phyloP scores from a whole-genome alignment of 176 grass and related monocot genomes.

The Stipa capillata region DNA sequence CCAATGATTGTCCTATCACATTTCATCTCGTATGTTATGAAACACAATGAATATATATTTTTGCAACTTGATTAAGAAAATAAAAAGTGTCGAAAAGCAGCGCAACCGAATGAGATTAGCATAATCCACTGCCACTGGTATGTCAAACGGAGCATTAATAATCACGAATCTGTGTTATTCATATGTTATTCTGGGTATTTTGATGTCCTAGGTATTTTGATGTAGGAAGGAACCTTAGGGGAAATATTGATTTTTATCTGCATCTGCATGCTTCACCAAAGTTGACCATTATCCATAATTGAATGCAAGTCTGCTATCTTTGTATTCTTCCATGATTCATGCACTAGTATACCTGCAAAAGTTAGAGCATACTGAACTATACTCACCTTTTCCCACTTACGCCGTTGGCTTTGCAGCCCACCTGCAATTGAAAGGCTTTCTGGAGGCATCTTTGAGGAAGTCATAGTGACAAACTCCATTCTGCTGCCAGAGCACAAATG shows the following conservation, averaged over 20 bases:
- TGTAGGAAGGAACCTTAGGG: background rate
- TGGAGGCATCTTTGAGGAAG: conserved; percentile 76
- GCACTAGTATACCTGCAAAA: background rate
- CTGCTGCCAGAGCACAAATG: conserved; percentile 38
- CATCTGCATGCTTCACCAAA: background rate
- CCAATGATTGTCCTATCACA: background rate
- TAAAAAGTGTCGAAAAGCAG: background rate
- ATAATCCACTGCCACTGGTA: too few relatives aligned
- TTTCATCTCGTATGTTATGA: background rate
- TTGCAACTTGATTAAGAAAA: background rate
- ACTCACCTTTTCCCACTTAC: background rate
- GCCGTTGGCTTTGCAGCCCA: conserved; percentile 38
- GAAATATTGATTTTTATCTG: background rate
- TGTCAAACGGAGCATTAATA: too few relatives aligned
- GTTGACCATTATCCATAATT: too few relatives aligned
- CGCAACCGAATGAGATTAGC: background rate
- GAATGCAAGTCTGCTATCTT: background rate
- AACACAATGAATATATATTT: background rate
- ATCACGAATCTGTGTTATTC: background rate
- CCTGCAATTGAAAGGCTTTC: conserved; percentile 78
- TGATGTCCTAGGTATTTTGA: background rate
- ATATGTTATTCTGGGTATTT: background rate
- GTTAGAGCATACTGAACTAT: background rate
- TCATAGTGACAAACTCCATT: conserved; percentile 86
- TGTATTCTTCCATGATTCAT: background rate